Evolutionary conservation across 1,139 yeast genomes (phyloP), one percentile per base, ranked within the genome.

Genomic region (Magnusiomyces ingens): DNA sequence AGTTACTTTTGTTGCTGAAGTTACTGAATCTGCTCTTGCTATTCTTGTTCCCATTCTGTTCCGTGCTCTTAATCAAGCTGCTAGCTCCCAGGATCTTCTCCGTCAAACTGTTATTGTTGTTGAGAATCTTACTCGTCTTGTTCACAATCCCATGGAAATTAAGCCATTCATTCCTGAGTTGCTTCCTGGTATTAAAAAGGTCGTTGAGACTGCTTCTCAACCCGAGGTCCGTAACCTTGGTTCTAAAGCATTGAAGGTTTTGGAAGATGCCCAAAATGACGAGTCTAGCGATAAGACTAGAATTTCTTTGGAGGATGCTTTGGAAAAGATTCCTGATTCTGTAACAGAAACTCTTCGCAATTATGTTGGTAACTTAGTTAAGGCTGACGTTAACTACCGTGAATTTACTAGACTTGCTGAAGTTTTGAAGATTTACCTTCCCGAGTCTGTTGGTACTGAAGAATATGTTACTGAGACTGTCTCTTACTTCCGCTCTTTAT

Each of bases 191-290:
- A 85, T 93, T 48, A 82, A 85, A 69, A 89, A 84, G 70, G 97
- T 93, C 49, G 83, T 84, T 52, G 81, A 87, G 55, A 86, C 93
- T 54, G 98, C 98, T 41, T 85, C 98, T 10, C 78, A 88, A 66
- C 99, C 99, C 41, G 99, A 93, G 72, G 98, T 93, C 52, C 85
- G 99, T 78, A 95, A 86, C 62, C 77, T 93, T 65, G 98, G 97
- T 41, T 78, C 77, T 47, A 93, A 89, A 72, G 98, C 99, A 1
- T 75, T 85, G 57, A 69, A 73, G 35, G 98, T 91, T 43, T 76
- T 93, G 65, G 80, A 82, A 65, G 94, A 85, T 57, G 98, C 96
- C 59, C 87, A 85, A 62, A 77, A 75, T 22, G 70, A 69, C 45
- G 86, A 82, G 62, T 88, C 87, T 57, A 77, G 78, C 60, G 85